phyloP scores from a whole-genome alignment of 768 basidiomycete genomes.

The Leccinum rimulosum region DNA sequence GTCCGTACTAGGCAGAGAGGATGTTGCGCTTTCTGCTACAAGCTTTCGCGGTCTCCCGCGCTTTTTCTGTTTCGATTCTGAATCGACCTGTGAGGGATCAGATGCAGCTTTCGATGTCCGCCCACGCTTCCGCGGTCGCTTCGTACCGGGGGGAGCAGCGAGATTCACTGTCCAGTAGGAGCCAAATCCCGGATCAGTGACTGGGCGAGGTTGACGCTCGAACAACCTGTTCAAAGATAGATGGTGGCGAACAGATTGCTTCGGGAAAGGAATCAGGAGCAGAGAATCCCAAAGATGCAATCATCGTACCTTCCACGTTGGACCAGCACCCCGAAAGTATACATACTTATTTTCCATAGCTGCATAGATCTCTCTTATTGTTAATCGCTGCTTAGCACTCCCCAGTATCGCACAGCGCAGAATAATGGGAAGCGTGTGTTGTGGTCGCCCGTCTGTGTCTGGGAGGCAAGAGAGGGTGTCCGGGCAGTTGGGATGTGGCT shows the following conservation, averaged over 20 bases:
- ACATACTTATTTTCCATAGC: conserved; percentile 85
- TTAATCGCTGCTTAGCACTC: conserved; percentile 69
- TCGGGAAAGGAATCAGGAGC: conserved; percentile 11
- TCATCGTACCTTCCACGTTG: conserved; percentile 74
- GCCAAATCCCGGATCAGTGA: conserved; percentile 82
- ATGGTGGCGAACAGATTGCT: conserved; percentile 90
- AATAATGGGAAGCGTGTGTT: conserved; percentile 83
- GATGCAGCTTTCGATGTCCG: conserved; percentile 49
- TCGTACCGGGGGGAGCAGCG: conserved; percentile 79
- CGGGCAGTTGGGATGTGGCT: conserved; percentile 73
- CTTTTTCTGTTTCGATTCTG: conserved; percentile 31
- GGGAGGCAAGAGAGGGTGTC: conserved; percentile 75
- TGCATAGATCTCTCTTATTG: conserved; percentile 82
- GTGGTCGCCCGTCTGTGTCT: conserved; percentile 74
- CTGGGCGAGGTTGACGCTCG: conserved; percentile 77
- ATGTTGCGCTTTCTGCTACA: conserved; percentile 14
- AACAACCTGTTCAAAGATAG: conserved; percentile 80
- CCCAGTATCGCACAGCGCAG: conserved; percentile 82
- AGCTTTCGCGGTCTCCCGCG: conserved; percentile 41
- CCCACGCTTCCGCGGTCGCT: conserved; percentile 80
- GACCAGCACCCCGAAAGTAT: conserved; percentile 76
- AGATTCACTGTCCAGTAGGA: conserved; percentile 92
- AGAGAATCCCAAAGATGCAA: not conserved
- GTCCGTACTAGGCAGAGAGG: conserved; percentile 30
- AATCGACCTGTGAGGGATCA: conserved; percentile 13